Conservation (phyloP, 257 asterid species). For the Solanum lycopersicoides region DNA sequence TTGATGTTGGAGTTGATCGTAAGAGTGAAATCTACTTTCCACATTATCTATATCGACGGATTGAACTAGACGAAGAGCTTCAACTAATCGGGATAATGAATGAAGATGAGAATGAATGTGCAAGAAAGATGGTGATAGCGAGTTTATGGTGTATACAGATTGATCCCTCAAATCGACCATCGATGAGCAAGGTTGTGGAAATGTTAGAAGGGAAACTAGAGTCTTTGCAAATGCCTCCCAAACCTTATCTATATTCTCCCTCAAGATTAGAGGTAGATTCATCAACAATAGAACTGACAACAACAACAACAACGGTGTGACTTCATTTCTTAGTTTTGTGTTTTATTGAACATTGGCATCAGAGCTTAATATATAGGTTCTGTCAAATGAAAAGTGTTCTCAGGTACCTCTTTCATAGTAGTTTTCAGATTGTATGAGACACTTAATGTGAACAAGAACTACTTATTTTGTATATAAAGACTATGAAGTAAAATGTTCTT, state of each 20-base stretch:
- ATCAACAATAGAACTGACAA: background rate
- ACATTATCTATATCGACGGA: conserved; percentile 8
- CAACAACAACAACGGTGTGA: background rate
- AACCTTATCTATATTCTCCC: conserved; percentile 11
- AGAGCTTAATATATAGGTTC: background rate
- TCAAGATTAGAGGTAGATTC: background rate
- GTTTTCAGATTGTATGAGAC: too few species aligned
- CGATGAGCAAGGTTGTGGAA: conserved; percentile 26
- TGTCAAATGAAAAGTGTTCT: background rate
- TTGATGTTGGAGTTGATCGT: background rate
- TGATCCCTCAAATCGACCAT: conserved; percentile 13
- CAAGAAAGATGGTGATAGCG: conserved; percentile 20
- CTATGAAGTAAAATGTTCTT: background rate
- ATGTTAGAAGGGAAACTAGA: conserved; percentile 26
- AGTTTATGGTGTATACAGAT: conserved; percentile 44
- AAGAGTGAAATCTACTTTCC: conserved; percentile 16
- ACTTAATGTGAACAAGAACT: too few species aligned
- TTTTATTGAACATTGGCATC: background rate
- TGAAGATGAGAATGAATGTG: conserved; percentile 5
- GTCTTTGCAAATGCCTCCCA: conserved; percentile 23
- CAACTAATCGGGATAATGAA: background rate
- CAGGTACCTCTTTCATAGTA: too few species aligned
- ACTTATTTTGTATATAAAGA: too few species aligned
- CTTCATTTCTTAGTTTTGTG: background rate
- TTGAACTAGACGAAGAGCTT: background rate